Evolutionary conservation across 2,329 filamentous ascomycete genomes (phyloP), one percentile per base, ranked within the genome.

Genomic region (Penicillium sp.): DNA sequence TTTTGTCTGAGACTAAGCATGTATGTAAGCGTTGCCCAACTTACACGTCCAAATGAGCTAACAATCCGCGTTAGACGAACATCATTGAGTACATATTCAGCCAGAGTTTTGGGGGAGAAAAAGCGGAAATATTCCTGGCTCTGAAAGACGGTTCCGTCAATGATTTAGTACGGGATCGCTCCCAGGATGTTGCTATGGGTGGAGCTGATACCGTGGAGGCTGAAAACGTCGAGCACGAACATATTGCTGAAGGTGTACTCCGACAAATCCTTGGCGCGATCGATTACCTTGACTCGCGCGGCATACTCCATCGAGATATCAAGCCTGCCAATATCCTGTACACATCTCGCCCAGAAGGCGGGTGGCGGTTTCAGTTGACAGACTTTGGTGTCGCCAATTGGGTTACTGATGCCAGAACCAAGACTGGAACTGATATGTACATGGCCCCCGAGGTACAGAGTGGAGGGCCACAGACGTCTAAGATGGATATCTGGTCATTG

Each of bases 401-500:
- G 5, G 5, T 30, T 9, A 30, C 5, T 30, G 9, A 9, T 30
- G 9, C 26, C 26, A 9, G 9, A 30, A 5, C 26, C 9, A 5
- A 30, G 26, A 5, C 26, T 30, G 5, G 26, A 5, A 30, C 26
- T 30, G 5, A 5, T 5, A 5, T 30, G 26, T 30, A 5, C 9
- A 64, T 65, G 58, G 62, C 48, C 5, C 61, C 60, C 9, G 64
- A 65, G 48, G 48, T 63, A 5, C 43, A 52, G 28, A 40, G 46
- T 30, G 21, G 30, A 4, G 57, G 52, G 4, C 14, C 2, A 6
- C 61, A 65, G 49, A 63, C 62, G 23, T 26, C 38, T 12, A 66
- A 65, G 52, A 42, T 61, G 8, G 66, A 68, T 46, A 48, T 68
- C 14, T 68, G 63, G 66, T 67, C 64, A 2, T 58, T 67, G 14